phyloP scores from a whole-genome alignment of 306 rosid genomes.

The Cicer chorassanicum region DNA sequence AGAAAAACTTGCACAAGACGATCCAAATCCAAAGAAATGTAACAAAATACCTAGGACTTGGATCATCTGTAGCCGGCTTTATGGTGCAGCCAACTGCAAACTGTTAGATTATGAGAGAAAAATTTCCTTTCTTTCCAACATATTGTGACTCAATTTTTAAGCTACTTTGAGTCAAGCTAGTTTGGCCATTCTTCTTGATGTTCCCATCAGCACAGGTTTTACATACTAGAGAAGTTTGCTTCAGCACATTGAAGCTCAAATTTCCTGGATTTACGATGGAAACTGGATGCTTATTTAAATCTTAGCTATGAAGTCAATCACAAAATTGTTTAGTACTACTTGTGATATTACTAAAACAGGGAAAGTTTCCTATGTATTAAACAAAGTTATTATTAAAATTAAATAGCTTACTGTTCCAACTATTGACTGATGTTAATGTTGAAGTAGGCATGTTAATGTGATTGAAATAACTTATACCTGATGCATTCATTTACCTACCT shows the following conservation, averaged over 20 bases:
- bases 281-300: constrained; percentile 19
- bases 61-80: too few species aligned
- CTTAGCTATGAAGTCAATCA: background rate
- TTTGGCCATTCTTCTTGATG: too few species aligned
- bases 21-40: too few species aligned
- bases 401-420: constrained; percentile 6
- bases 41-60: too few species aligned
- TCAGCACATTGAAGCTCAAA: constrained; percentile 15
- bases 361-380: constrained; percentile 6
- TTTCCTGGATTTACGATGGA: background rate
- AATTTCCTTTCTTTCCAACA: too few species aligned
- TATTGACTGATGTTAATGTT: background rate
- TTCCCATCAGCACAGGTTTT: background rate
- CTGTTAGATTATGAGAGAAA: too few species aligned
- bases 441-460: background rate
- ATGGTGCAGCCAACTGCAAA: too few species aligned
- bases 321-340: background rate
- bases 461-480: background rate
- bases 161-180: too few species aligned
- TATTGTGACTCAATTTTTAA: too few species aligned
- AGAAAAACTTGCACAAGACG: too few species aligned
- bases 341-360: background rate
- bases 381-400: constrained; percentile 12
- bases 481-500: too few species aligned
- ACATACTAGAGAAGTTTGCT: background rate